A percentile compares a stretch with the other conserved stretches of the same genome.
Conservation (phyloP, 371 early-diverging fungal genomes). For the Entomophthora muscae region DNA sequence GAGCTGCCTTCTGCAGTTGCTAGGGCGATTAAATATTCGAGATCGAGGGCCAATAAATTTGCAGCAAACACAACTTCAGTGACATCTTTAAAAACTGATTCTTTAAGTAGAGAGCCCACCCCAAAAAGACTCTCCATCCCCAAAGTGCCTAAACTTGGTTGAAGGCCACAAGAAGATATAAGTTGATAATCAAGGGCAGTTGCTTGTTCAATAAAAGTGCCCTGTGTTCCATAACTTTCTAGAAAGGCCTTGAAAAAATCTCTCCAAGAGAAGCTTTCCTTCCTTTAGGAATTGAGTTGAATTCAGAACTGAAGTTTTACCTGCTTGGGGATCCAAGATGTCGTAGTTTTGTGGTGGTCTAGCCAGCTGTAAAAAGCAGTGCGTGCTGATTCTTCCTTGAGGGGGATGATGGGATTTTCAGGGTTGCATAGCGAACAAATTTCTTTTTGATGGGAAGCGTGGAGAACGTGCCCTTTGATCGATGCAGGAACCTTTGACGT, state of each 20-base stretch:
- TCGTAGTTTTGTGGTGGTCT: not conserved
- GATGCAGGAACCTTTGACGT: not conserved
- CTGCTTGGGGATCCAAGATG: not conserved
- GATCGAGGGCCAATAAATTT: not conserved
- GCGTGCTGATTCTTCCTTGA: not conserved
- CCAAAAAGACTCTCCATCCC: not conserved
- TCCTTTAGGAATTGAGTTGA: not conserved
- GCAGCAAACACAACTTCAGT: not conserved
- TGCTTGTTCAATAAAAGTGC: not conserved
- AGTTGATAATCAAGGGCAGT: not conserved
- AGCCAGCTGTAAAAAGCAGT: not conserved
- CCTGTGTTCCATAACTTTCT: not conserved
- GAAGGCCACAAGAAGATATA: not conserved
- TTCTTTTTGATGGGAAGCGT: not conserved
- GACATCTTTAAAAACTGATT: not conserved
- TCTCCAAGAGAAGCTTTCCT: not conserved
- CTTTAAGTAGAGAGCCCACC: not conserved
- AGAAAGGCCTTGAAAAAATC: not conserved
- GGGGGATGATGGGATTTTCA: not conserved
- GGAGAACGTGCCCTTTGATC: not conserved
- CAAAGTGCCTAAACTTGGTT: not conserved
- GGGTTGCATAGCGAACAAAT: constrained; percentile 20
- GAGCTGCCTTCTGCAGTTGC: not conserved
- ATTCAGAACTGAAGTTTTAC: not conserved
- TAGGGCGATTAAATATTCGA: not conserved